These are phyloP conservation scores for Leccinum imitatum DNA, from an alignment of 768 basidiomycete species.

Conservation along the genomic window DNA sequence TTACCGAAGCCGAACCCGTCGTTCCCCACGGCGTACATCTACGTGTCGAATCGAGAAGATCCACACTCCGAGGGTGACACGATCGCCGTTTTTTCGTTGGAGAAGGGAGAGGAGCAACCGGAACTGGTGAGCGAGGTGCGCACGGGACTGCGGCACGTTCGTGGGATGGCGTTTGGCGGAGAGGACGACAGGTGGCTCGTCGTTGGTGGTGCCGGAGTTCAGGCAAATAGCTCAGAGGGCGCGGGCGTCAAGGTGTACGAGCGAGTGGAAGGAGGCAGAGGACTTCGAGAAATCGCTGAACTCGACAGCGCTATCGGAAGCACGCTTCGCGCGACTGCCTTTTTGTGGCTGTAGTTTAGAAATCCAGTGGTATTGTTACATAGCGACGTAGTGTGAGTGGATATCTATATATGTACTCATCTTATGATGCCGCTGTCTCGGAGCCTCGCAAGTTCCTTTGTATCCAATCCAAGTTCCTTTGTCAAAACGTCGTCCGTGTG, in stretches of 20 bases:
- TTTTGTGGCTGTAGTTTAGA: constrained; percentile 40
- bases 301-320: constrained; percentile 38
- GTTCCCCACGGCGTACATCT: constrained; percentile 60
- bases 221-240: constrained; percentile 54
- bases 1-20: constrained; percentile 51
- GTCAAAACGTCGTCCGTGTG: constrained; percentile 53
- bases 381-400: too few species aligned
- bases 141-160: constrained; percentile 67
- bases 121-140: constrained; percentile 60
- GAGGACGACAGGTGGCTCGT: constrained; percentile 59
- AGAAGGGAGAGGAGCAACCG: constrained; percentile 41
- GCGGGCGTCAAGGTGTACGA: constrained; percentile 72
- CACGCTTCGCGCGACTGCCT: constrained; percentile 35
- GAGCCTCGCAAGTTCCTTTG: constrained; percentile 38
- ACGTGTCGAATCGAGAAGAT: constrained; percentile 75
- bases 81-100: constrained; percentile 65
- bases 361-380: too few species aligned
- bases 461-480: constrained; percentile 41
- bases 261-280: constrained; percentile 56
- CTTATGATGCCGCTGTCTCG: constrained; percentile 43
- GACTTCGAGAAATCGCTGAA: constrained; percentile 51
- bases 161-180: constrained; percentile 69
- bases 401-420: not conserved
- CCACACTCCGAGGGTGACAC: constrained; percentile 68
- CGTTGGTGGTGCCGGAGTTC: constrained; percentile 51